These are phyloP conservation scores for Aspergillus ibericus DNA, from an alignment of 2,329 filamentous ascomycete species.

Conservation along the genomic window DNA sequence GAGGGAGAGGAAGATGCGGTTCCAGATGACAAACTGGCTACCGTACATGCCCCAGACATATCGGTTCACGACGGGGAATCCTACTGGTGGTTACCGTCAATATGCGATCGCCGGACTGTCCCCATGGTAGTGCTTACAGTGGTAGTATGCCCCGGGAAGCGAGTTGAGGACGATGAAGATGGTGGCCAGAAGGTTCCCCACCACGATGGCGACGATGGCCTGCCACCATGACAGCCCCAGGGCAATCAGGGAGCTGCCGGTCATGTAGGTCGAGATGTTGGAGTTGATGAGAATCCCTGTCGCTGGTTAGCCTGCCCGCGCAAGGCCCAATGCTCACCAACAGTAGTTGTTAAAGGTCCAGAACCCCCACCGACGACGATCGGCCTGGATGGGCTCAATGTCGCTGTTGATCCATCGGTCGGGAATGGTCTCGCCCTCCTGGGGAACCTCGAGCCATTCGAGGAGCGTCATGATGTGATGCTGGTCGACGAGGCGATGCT, in stretches of 20 bases:
- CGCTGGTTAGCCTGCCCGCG: background rate
- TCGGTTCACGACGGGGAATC: slow-evolving; percentile 37
- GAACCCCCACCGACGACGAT: slow-evolving; percentile 46
- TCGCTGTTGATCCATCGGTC: slow-evolving; percentile 47
- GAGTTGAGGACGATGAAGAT: slow-evolving; percentile 46
- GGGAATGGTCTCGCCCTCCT: background rate
- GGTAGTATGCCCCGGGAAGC: slow-evolving; percentile 45
- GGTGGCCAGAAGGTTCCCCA: slow-evolving; percentile 41
- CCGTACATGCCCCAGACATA: slow-evolving; percentile 34
- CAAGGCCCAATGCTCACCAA: slow-evolving; percentile 14
- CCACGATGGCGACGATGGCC: slow-evolving; percentile 27
- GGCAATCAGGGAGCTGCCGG: slow-evolving; percentile 36
- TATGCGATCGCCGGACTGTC: background rate
- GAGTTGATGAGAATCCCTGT: slow-evolving; percentile 51
- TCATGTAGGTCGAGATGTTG: slow-evolving; percentile 36
- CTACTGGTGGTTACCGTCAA: slow-evolving; percentile 14
- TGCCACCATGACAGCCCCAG: slow-evolving; percentile 36
- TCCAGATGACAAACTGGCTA: slow-evolving; percentile 25
- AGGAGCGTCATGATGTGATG: background rate
- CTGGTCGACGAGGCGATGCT: background rate
- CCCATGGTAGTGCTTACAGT: slow-evolving; percentile 22
- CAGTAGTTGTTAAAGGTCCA: slow-evolving; percentile 50
- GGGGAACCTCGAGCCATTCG: background rate
- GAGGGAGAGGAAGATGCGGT: slow-evolving; percentile 30
- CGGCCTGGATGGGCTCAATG: slow-evolving; percentile 50